A percentile compares a stretch with the other conserved stretches of the same genome.
Conservation (phyloP, 169 alveolate genomes). For the Plasmodium reichenowi region DNA sequence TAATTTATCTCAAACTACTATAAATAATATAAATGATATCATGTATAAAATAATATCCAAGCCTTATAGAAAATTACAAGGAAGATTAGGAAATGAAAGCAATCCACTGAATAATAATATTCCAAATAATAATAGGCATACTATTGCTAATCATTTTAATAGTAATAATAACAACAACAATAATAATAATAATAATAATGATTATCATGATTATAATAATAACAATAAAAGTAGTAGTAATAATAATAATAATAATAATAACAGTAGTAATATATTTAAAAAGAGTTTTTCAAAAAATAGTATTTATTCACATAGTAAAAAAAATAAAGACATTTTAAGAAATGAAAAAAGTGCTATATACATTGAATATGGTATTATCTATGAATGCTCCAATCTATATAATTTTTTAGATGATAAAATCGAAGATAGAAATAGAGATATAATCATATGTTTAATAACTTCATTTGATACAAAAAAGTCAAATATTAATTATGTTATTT, state of each 20-base stretch:
- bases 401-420: conserved; percentile 31
- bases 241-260: not conserved
- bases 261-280: conserved; percentile 8
- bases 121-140: conserved; percentile 11
- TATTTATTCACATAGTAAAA: conserved; percentile 5
- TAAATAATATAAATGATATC: conserved; percentile 63
- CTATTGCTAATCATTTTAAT: conserved; percentile 10
- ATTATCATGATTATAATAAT: no score
- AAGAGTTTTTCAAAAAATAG: conserved; percentile 38
- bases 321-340: conserved; percentile 13
- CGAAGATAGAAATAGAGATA: conserved; percentile 61
- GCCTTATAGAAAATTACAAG: conserved; percentile 51
- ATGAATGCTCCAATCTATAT: conserved; percentile 61
- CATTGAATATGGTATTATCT: conserved; percentile 54
- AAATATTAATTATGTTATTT: conserved; percentile 58
- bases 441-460: conserved; percentile 46
- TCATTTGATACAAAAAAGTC: conserved; percentile 67
- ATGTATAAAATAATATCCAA: conserved; percentile 17
- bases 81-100: conserved; percentile 2
- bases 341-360: conserved; percentile 57
- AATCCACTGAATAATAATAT: not conserved
- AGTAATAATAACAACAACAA: conserved; percentile 11
- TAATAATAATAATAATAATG: conserved; percentile 13
- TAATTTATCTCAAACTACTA: conserved; percentile 18
- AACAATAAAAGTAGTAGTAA: conserved; percentile 1